A percentile compares a stretch with the other conserved stretches of the same genome.
phyloP scores from a whole-genome alignment of 495 filamentous ascomycete genomes.

The Talaromyces wortmannii region DNA sequence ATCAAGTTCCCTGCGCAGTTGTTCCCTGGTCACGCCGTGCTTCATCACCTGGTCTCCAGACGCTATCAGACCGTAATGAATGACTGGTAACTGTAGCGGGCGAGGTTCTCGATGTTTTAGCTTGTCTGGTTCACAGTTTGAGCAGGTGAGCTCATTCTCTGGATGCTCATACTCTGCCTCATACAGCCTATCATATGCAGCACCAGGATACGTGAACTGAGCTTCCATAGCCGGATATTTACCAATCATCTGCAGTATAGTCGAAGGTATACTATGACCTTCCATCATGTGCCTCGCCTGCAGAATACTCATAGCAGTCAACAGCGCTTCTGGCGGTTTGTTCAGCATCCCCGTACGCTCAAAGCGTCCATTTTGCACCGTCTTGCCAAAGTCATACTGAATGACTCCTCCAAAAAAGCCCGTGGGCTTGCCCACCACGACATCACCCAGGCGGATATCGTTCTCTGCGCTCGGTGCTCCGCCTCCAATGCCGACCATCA shows the following conservation, averaged over 20 bases:
- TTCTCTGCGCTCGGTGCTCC: conserved; percentile 21
- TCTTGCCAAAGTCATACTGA: conserved; percentile 16
- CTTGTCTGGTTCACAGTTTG: too few species aligned
- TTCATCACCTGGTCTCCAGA: conserved; percentile 30
- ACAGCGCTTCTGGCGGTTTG: conserved; percentile 16
- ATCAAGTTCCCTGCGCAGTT: background rate
- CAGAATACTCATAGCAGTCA: conserved; percentile 16
- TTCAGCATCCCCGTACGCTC: conserved; percentile 18
- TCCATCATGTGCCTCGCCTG: conserved; percentile 5
- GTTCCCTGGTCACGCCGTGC: conserved; percentile 6
- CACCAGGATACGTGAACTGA: too few species aligned
- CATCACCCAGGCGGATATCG: conserved; percentile 35
- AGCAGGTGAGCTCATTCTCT: too few species aligned
- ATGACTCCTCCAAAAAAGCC: conserved; percentile 7
- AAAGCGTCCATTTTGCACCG: conserved; percentile 12
- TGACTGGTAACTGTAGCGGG: too few species aligned
- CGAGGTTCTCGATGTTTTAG: too few species aligned
- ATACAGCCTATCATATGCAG: too few species aligned
- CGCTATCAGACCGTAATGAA: conserved; percentile 16
- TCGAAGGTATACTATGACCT: too few species aligned
- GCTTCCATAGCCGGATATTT: conserved; percentile 15
- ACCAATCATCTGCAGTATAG: too few species aligned
- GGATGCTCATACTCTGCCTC: too few species aligned
- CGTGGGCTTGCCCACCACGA: conserved; percentile 19
- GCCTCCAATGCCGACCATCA: conserved; percentile 40